Base-by-base conservation (phyloP, 352 stramenopile genomes). In the Phytophthora boehmeriae region DNA sequence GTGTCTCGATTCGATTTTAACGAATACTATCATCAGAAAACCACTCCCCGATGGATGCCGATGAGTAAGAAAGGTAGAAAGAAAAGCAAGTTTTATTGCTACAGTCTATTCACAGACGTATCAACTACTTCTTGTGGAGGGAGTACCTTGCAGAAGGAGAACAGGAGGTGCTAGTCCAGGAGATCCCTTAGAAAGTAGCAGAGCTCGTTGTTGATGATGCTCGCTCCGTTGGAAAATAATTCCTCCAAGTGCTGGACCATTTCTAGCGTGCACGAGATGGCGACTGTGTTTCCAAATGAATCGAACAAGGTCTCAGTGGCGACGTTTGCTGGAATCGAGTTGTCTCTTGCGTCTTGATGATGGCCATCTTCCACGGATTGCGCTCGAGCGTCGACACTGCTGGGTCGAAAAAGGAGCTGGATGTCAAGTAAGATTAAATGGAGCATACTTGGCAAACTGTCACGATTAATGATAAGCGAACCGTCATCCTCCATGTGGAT, bases 1-100 rank as follows among this genome's bases (percentile, higher is more conserved):
- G 78, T 90, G 36, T 93, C 92, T 8, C 90, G 90, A 8, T 93
- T 97, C 39, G 91, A 97, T 64, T 97, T 97, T 60, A 97, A 97
- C 60, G 87, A 96, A 68, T 97, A 80, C 43, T 97, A 97, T 25
- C 67, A 71, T 38, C 81, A 75, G 27, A 90, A 92, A 53, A 75
- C 59, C 16, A 52, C 68, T 17, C 68, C 81, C 27, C 56, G 5
- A 72, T 71, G 43, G 78, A 84, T 27, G 34, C 53, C 41, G 76
- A 89, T 27, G 79, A 88, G 57, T 89, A 66, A 75, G 44, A 20
- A 36, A 27, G 28, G 45, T 19, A 58, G 28, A 58, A 46, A 52
- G 61, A 30, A 60, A 49, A 55, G 38, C 42, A 61, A 22, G 10
- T 44, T 16, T 35, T 49, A 19, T 20, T 14, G n/a, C 25, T n/a